Conservation (phyloP, 2,329 filamentous ascomycete species). For the Colletotrichum orbiculare region DNA sequence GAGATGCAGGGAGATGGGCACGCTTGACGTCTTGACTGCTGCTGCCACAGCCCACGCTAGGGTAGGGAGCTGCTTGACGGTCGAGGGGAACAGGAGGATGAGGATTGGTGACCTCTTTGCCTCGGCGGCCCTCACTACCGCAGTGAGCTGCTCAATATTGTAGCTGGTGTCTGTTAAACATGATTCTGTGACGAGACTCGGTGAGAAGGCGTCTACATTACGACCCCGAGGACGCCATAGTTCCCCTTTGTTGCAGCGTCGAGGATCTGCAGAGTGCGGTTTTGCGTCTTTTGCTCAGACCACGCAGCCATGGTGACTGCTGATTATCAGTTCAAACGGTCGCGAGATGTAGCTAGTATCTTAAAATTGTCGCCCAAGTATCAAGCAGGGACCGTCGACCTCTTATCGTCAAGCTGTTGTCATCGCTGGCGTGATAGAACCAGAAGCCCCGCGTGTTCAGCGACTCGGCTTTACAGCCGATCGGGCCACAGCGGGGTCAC, state of each 20-base stretch:
- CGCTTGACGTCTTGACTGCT: conserved; percentile 23
- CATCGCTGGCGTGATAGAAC: too few relatives aligned
- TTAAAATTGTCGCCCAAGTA: too few relatives aligned
- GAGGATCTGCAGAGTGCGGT: conserved; percentile 52
- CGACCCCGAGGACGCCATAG: conserved; percentile 64
- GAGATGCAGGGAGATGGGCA: conserved; percentile 61
- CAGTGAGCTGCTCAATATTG: conserved; percentile 78
- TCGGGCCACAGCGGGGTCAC: too few relatives aligned
- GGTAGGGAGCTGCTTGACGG: conserved; percentile 26
- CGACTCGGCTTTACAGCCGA: too few relatives aligned
- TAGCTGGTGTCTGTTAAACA: conserved; percentile 72
- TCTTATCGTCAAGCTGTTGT: too few relatives aligned
- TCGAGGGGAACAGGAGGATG: conserved; percentile 70
- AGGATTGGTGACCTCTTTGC: conserved; percentile 72
- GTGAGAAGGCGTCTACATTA: conserved; percentile 52
- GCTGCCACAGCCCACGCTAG: conserved; percentile 66
- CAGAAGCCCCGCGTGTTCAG: too few relatives aligned
- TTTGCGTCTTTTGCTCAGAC: conserved; percentile 26
- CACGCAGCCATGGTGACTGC: conserved; percentile 8
- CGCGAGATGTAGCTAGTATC: too few relatives aligned
- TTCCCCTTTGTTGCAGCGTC: conserved; percentile 61
- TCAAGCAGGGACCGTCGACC: too few relatives aligned
- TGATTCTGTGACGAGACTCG: conserved; percentile 7
- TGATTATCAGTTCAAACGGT: accelerated
- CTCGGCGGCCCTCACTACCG: conserved; percentile 75